Conservation (phyloP, 805 yeast genomes). For the Pichia scutulata region DNA sequence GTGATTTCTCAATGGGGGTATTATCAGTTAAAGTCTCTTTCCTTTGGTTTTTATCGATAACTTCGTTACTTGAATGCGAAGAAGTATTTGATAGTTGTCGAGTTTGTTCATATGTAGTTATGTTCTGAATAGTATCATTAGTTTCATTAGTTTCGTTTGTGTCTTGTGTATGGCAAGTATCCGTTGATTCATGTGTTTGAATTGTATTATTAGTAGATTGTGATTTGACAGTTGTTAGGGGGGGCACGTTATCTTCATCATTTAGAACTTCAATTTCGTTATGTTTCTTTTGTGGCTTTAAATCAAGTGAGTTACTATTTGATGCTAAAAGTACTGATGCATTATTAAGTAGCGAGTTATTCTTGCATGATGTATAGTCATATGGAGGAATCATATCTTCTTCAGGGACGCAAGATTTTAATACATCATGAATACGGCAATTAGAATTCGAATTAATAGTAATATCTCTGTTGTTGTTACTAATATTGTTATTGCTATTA, state of each 20-base stretch:
- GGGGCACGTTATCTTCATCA: neutral
- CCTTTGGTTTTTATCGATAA: neutral
- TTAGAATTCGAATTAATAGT: neutral
- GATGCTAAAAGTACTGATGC: neutral
- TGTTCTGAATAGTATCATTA: neutral
- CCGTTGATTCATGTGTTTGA: neutral
- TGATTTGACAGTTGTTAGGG: neutral
- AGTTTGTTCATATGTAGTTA: neutral
- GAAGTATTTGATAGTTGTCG: conserved; percentile 1
- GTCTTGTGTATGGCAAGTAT: neutral
- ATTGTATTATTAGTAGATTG: neutral
- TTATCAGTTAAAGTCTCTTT: conserved; percentile 1
- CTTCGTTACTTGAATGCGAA: neutral
- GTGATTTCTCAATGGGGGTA: neutral
- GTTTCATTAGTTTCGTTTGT: neutral
- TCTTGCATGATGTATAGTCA: conserved; percentile 2
- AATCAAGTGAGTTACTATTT: neutral
- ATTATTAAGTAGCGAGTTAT: conserved; percentile 4
- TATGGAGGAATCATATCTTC: conserved; percentile 6
- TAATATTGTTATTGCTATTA: neutral
- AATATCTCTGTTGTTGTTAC: neutral
- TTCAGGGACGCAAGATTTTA: neutral
- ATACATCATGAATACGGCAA: neutral
- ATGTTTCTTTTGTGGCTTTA: neutral
- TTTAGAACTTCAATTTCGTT: neutral